Percentiles rank a stretch among this genome's conserved stretches.
Evolutionary conservation across 2,329 filamentous ascomycete genomes (phyloP).

Genomic region (Exophiala phaeomuriformis): DNA sequence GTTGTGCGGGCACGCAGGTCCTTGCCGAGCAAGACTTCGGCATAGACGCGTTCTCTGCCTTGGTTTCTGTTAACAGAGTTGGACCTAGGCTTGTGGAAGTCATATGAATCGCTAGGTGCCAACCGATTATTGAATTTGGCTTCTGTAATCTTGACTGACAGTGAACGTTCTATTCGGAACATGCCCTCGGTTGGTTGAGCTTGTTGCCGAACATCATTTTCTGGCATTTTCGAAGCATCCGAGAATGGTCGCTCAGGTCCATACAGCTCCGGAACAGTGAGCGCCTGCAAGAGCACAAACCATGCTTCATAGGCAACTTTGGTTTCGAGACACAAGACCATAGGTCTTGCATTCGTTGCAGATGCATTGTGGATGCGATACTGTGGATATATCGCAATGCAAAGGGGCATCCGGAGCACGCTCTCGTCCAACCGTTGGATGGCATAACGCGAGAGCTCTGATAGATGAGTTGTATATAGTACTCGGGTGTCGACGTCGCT

Average conservation of each 20-base stretch:
- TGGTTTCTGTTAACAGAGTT: constrained; percentile 19
- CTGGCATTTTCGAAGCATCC: constrained; percentile 37
- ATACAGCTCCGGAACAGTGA: constrained; percentile 87
- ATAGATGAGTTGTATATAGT: constrained; percentile 75
- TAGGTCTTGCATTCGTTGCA: constrained; percentile 71
- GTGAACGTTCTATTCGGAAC: constrained; percentile 58
- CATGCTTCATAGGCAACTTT: constrained; percentile 93
- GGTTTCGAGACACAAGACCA: constrained; percentile 81
- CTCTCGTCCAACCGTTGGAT: constrained; percentile 85
- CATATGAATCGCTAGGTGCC: constrained; percentile 2
- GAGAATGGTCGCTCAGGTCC: constrained; percentile 47
- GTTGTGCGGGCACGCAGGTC: constrained; percentile 44
- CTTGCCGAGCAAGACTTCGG: constrained; percentile 43
- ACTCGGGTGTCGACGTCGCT: constrained; percentile 76
- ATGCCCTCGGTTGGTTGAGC: constrained; percentile 46
- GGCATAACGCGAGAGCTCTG: constrained; percentile 79
- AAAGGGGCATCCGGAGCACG: constrained; percentile 86
- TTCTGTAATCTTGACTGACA: constrained; percentile 55
- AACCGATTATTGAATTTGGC: constrained; percentile 45
- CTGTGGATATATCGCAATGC: constrained; percentile 90
- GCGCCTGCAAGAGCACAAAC: constrained; percentile 86
- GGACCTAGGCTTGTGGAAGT: constrained; percentile 21
- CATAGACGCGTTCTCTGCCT: constrained; percentile 40
- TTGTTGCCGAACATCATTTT: constrained; percentile 29
- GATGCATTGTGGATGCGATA: constrained; percentile 70